phyloP scores from a whole-genome alignment of 257 asterid species.

The Nicotiana knightiana region DNA sequence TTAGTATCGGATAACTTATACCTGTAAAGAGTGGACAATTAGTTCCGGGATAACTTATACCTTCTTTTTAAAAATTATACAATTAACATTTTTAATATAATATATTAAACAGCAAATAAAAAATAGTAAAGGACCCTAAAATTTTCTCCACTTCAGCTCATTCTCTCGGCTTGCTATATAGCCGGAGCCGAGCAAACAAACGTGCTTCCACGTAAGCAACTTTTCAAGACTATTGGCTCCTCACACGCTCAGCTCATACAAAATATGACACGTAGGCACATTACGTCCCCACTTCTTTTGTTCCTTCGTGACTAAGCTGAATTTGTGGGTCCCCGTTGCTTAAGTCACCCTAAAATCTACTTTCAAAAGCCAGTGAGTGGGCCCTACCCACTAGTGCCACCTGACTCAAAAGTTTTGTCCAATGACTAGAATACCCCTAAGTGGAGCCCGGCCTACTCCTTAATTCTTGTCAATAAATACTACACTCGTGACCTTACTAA shows the following conservation, averaged over 20 bases:
- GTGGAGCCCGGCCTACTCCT: conserved; percentile 21
- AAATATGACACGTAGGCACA: conserved; percentile 22
- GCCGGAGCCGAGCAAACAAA: not conserved
- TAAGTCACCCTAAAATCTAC: conserved; percentile 25
- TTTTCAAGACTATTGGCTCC: conserved; percentile 16
- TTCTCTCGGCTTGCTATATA: conserved; percentile 12
- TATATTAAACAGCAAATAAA: too few species aligned
- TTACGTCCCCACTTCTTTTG: conserved; percentile 19
- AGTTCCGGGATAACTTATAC: too few species aligned
- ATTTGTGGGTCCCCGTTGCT: conserved; percentile 22
- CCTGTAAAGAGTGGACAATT: too few species aligned
- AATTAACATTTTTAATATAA: too few species aligned
- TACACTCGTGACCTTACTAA: conserved; percentile 33
- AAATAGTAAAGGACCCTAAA: not conserved
- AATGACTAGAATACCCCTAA: conserved; percentile 38
- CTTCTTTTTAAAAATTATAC: too few species aligned
- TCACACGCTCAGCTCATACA: not conserved
- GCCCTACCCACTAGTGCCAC: conserved; percentile 47
- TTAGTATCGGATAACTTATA: too few species aligned
- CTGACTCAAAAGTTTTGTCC: conserved; percentile 57
- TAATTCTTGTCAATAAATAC: conserved; percentile 42
- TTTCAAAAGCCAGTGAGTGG: conserved; percentile 20
- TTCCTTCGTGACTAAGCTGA: conserved; percentile 83
- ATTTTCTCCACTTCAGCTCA: not conserved
- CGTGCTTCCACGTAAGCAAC: conserved; percentile 6